These are phyloP conservation scores for Amylocarpus encephaloides DNA, from an alignment of 2,329 filamentous ascomycete genomes.

Conservation along the genomic window DNA sequence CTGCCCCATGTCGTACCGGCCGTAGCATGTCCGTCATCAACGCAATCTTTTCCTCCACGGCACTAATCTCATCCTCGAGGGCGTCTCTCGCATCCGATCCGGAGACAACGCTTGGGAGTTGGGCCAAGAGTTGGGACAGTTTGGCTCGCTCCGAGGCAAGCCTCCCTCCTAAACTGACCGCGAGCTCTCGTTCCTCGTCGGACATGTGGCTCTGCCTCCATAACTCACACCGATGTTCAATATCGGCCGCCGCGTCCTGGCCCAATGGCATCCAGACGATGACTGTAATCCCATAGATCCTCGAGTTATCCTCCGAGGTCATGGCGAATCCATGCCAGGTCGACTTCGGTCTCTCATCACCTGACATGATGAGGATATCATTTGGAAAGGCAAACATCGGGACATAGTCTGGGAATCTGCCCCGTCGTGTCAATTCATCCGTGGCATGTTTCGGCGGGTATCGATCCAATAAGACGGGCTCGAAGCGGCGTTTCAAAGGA, in stretches of 20 bases:
- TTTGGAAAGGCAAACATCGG: constrained; percentile 99
- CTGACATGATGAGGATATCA: constrained; percentile 93
- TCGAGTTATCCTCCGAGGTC: constrained; percentile 88
- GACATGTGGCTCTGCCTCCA: constrained; percentile 87
- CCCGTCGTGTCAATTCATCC: constrained; percentile 73
- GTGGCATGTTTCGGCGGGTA: constrained; percentile 80
- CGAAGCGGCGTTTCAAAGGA: constrained; percentile 85
- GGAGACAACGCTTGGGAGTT: constrained; percentile 72
- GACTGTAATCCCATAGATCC: constrained; percentile 84
- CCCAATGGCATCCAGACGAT: constrained; percentile 90
- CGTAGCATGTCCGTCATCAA: constrained; percentile 95
- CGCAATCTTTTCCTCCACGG: constrained; percentile 93
- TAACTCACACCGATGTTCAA: constrained; percentile 75
- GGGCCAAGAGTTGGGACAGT: constrained; percentile 78
- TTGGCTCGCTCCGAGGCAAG: constrained; percentile 83
- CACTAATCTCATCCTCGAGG: constrained; percentile 89
- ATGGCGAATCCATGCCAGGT: constrained; percentile 99
- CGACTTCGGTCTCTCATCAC: constrained; percentile 87
- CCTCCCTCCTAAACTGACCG: constrained; percentile 82
- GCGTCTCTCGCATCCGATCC: constrained; percentile 75
- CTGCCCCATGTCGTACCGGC: constrained; percentile 86
- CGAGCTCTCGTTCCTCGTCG: constrained; percentile 82
- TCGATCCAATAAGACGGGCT: constrained; percentile 90
- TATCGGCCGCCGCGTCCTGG: constrained; percentile 71
- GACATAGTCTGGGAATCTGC: constrained; percentile 91